These are phyloP conservation scores for Arthrobotrys iridis DNA, from an alignment of 2,329 filamentous ascomycete species.

Conservation along the genomic window DNA sequence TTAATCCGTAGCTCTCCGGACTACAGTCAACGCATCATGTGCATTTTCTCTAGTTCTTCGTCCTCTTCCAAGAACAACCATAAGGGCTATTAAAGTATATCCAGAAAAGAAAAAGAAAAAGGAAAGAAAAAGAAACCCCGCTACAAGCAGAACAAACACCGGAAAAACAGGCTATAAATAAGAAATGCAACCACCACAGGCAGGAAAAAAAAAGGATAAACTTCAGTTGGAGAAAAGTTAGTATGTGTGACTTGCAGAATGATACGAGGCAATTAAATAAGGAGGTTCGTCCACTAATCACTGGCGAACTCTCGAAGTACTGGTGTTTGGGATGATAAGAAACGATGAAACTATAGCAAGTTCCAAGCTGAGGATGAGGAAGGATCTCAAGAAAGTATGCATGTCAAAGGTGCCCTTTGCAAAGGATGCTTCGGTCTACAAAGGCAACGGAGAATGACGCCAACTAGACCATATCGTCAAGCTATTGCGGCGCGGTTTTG, in stretches of 20 bases:
- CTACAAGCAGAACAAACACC: background rate
- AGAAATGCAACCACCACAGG: background rate
- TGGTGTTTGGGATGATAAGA: background rate
- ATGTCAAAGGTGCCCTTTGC: background rate
- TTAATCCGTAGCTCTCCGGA: background rate
- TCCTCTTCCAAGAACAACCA: background rate
- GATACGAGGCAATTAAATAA: background rate
- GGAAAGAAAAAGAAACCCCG: background rate
- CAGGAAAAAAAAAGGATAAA: background rate
- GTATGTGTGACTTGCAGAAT: too few relatives aligned
- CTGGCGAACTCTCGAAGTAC: background rate
- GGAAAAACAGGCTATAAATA: background rate
- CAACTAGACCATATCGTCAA: background rate
- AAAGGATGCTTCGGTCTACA: background rate
- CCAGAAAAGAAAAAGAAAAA: background rate
- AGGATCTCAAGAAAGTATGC: background rate
- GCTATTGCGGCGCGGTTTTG: constrained; percentile 28
- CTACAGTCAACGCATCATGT: background rate
- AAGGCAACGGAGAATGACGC: background rate
- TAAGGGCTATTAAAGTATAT: background rate
- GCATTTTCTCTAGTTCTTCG: background rate
- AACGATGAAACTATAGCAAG: background rate
- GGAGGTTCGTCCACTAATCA: background rate
- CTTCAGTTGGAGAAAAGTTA: background rate
- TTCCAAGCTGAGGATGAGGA: background rate